Evolutionary conservation across 495 filamentous ascomycete species (phyloP).

Genomic region (Xylaria acuta): DNA sequence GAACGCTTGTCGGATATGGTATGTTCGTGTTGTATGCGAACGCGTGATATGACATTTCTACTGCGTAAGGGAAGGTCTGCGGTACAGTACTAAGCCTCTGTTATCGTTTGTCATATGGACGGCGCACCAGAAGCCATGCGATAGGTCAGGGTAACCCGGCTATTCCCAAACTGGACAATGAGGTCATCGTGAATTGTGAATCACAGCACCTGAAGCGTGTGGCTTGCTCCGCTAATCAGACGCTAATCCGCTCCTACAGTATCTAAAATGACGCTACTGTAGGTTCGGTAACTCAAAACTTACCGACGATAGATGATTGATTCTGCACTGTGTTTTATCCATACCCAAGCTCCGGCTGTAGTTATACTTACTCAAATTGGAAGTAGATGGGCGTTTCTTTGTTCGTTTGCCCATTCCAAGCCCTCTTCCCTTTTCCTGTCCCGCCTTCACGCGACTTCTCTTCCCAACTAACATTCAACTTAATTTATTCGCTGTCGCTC

Average conservation of each 20-base stretch:
- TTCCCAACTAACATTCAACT: neutral
- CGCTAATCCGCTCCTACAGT: too few relatives aligned
- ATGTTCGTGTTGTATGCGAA: neutral
- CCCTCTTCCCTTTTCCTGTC: neutral
- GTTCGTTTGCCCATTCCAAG: neutral
- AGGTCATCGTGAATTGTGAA: constrained; percentile 20
- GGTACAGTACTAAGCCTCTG: neutral
- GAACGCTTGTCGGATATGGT: neutral
- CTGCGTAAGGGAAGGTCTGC: too few relatives aligned
- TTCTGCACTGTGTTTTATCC: constrained; percentile 1
- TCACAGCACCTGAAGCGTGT: neutral
- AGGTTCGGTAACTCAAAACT: neutral
- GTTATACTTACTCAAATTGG: too few relatives aligned
- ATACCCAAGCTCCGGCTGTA: neutral
- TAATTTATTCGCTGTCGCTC: neutral
- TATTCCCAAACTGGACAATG: constrained; percentile 11
- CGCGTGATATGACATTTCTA: too few relatives aligned
- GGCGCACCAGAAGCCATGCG: neutral
- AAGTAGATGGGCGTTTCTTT: neutral
- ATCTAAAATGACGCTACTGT: neutral
- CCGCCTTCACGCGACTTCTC: neutral
- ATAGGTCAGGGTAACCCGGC: neutral
- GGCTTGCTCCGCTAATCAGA: constrained; percentile 14
- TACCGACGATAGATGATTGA: neutral
- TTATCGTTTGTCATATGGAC: neutral